Base-by-base conservation (phyloP, 2,329 filamentous ascomycete genomes). In the Beauveria caledonica region DNA sequence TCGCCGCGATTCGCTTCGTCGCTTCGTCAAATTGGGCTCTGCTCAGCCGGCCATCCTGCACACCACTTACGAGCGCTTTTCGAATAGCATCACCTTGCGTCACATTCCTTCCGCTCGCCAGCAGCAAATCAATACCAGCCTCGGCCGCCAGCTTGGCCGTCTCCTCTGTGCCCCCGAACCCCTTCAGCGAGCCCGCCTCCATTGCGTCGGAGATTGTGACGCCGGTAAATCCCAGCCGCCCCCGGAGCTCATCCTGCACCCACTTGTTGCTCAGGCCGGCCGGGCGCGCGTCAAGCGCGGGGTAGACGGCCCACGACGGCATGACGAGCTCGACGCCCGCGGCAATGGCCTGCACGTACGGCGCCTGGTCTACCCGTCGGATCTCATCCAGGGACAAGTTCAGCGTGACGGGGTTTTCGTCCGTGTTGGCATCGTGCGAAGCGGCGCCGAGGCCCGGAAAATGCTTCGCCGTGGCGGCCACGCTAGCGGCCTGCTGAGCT, bases 151-250 rank as follows among this genome's bases (percentile, higher is more conserved):
- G 23, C 29, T 27, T 40, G 17, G 52, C 64, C 17, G 54, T 60
- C 44, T 52, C 61, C 6, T 48, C 62, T 8, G 36, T 46, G 36
- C 53, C 55, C 13, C 64, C 63, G 11, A 63, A 61, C 8, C 42
- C 45, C 4, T 46, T 55, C 6, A 66, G 39, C 13, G 62, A 49
- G 9, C 63, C 63, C 1, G 64, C 63, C 58, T 66, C 63, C 57
- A 66, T 59, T n/a, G 64, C 63, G 17, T 66, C 64, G 5, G 63
- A 63, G 13, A 65, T 61, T 10, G 64, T 65, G 36, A 66, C 63
- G 13, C 63, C 63, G 19, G 54, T 19, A 40, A 65, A 66, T 5
- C 62, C 58, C 11, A 65, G 48, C n/a, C 60, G 60, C 4, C 60
- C 60, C 40, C 65, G 64, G 33, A 65, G 65, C 60, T 63, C 60